These are phyloP conservation scores for Pseudocercospora cruenta DNA, from an alignment of 2,329 filamentous ascomycete species.

Conservation along the genomic window DNA sequence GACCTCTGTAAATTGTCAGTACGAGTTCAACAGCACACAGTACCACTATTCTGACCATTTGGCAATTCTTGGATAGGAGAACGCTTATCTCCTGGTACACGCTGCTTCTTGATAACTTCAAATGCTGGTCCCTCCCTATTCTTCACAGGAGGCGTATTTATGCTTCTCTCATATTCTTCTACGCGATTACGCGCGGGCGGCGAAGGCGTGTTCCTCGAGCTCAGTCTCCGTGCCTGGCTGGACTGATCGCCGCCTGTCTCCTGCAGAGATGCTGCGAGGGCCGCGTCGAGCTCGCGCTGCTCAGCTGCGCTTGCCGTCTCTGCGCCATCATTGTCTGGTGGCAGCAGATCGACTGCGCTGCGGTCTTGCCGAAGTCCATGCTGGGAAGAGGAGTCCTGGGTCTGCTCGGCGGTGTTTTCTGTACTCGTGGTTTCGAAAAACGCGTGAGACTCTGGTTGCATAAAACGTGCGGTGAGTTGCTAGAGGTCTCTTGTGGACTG, in stretches of 20 bases:
- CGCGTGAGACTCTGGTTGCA: constrained; percentile 64
- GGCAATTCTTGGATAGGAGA: constrained; percentile 67
- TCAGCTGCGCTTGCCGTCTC: constrained; percentile 27
- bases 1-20: constrained; percentile 66
- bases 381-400: constrained; percentile 51
- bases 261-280: constrained; percentile 34
- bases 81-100: constrained; percentile 49
- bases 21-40: neutral
- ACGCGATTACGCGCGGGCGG: constrained; percentile 55
- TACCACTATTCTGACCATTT: constrained; percentile 65
- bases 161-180: constrained; percentile 57
- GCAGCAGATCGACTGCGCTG: constrained; percentile 49
- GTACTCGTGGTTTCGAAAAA: constrained; percentile 51
- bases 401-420: constrained; percentile 44
- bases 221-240: constrained; percentile 33
- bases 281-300: constrained; percentile 33
- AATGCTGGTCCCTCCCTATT: constrained; percentile 54
- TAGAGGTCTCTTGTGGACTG: constrained; percentile 53
- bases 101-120: constrained; percentile 55
- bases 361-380: constrained; percentile 59
- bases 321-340: constrained; percentile 42
- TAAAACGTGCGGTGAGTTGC: constrained; percentile 57
- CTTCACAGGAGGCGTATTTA: constrained; percentile 40
- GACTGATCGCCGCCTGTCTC: constrained; percentile 20
- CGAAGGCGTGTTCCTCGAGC: constrained; percentile 33